Conservation (phyloP, 306 rosid genomes). For the Phaseolus lunatus region DNA sequence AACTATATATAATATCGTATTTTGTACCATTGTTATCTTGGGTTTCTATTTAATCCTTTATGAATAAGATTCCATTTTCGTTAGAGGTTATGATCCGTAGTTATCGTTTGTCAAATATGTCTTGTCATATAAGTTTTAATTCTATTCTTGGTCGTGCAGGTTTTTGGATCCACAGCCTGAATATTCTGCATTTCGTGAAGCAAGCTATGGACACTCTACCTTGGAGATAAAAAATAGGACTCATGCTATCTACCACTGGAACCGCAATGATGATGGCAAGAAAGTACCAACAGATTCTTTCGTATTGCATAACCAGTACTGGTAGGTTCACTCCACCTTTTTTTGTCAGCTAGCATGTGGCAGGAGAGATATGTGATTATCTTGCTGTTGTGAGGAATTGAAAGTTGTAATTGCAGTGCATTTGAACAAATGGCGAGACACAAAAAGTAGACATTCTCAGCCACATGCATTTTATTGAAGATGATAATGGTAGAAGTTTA, state of each 20-base stretch:
- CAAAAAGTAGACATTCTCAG: slow-evolving; percentile 9
- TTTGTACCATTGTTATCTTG: slow-evolving; percentile 1
- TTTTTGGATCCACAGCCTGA: slow-evolving; percentile 92
- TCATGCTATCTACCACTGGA: slow-evolving; percentile 96
- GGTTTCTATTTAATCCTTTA: slow-evolving; percentile 16
- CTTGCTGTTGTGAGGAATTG: slow-evolving; percentile 32
- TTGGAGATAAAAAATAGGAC: slow-evolving; percentile 84
- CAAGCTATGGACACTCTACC: slow-evolving; percentile 95
- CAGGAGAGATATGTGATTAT: background rate
- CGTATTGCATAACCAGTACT: slow-evolving; percentile 80
- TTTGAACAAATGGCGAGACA: slow-evolving; percentile 20
- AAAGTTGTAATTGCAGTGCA: slow-evolving; percentile 30
- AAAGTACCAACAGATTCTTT: slow-evolving; percentile 71
- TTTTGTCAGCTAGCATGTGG: slow-evolving; percentile 5
- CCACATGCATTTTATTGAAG: slow-evolving; percentile 6
- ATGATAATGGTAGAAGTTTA: slow-evolving; percentile 5
- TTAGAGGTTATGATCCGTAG: background rate
- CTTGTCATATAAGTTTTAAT: slow-evolving; percentile 9
- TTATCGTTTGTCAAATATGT: slow-evolving; percentile 13
- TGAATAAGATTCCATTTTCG: slow-evolving; percentile 7
- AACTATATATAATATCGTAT: background rate
- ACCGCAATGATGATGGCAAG: slow-evolving; percentile 96
- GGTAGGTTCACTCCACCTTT: slow-evolving; percentile 62
- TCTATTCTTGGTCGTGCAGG: slow-evolving; percentile 52
- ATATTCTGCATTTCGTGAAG: slow-evolving; percentile 94